Percentiles rank a stretch among this genome's conserved stretches.
These are phyloP conservation scores for Heliosperma pusillum DNA, from an alignment of 148 eudicot genomes.

Conservation along the genomic window DNA sequence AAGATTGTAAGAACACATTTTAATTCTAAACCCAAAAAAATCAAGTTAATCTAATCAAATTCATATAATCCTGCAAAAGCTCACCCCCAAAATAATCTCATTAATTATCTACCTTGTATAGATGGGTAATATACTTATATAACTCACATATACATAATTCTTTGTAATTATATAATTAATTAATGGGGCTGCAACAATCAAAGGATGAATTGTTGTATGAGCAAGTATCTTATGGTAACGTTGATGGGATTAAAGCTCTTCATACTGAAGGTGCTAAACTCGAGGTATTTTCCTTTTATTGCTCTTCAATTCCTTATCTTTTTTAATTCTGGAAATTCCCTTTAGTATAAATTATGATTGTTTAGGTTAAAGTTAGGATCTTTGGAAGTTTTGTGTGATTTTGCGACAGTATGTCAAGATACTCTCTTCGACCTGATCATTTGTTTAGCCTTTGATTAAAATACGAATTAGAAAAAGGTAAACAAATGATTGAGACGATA, in stretches of 20 bases:
- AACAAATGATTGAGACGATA: too few relatives aligned
- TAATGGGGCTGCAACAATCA: slow-evolving; percentile 83
- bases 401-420: background rate
- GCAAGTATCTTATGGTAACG: slow-evolving; percentile 63
- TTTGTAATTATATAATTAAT: background rate
- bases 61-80: background rate
- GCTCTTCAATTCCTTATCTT: background rate
- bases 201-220: slow-evolving; percentile 78
- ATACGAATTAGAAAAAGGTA: too few relatives aligned
- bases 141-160: background rate
- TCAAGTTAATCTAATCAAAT: background rate
- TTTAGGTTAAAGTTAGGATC: background rate
- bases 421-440: too few relatives aligned
- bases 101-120: too few relatives aligned
- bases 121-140: too few relatives aligned
- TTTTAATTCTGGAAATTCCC: background rate
- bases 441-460: too few relatives aligned
- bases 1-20: too few relatives aligned
- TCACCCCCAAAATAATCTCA: too few relatives aligned
- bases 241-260: slow-evolving; percentile 73
- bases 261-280: slow-evolving; percentile 72
- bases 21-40: background rate
- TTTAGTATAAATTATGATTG: background rate
- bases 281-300: slow-evolving; percentile 45
- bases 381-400: background rate